phyloP scores from a whole-genome alignment of 1,284 basidiomycete species.

The Pseudozyma sp. region DNA sequence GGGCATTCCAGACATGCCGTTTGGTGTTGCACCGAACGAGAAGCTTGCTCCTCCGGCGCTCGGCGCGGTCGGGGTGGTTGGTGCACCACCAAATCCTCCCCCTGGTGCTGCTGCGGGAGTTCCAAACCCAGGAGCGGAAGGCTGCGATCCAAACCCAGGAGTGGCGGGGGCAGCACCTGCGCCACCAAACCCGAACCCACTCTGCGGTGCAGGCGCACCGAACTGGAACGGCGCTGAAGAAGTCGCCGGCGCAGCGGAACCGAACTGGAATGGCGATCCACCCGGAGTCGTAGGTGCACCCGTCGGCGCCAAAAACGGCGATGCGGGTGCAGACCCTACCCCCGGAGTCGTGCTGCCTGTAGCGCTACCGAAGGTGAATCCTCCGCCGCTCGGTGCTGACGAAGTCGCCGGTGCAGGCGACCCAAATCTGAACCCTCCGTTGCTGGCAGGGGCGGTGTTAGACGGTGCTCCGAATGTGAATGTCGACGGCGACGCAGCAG shows the following conservation, averaged over 20 bases:
- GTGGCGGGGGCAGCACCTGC: not conserved
- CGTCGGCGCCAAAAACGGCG: constrained; percentile 22
- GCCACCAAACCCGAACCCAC: constrained; percentile 11
- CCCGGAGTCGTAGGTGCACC: constrained; percentile 29
- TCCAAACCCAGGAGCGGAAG: not conserved
- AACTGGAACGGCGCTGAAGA: constrained; percentile 20
- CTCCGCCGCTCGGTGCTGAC: constrained; percentile 6
- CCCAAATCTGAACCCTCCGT: constrained; percentile 33
- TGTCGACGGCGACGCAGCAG: constrained; percentile 7
- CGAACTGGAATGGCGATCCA: constrained; percentile 32
- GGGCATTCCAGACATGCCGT: not conserved
- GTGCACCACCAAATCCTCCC: not conserved
- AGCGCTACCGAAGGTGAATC: constrained; percentile 28
- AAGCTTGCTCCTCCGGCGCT: constrained; percentile 20
- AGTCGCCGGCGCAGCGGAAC: constrained; percentile 7
- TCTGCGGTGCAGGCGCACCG: constrained; percentile 16
- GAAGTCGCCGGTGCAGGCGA: constrained; percentile 22
- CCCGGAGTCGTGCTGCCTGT: constrained; percentile 20
- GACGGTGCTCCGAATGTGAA: constrained; percentile 31
- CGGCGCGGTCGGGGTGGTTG: not conserved
- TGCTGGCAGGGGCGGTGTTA: not conserved
- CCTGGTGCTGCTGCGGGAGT: not conserved
- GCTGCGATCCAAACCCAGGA: not conserved
- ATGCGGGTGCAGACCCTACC: constrained; percentile 28
- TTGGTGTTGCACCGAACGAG: constrained; percentile 15